phyloP scores from a whole-genome alignment of 2,329 filamentous ascomycete genomes.

The Cladosporium sp. region DNA sequence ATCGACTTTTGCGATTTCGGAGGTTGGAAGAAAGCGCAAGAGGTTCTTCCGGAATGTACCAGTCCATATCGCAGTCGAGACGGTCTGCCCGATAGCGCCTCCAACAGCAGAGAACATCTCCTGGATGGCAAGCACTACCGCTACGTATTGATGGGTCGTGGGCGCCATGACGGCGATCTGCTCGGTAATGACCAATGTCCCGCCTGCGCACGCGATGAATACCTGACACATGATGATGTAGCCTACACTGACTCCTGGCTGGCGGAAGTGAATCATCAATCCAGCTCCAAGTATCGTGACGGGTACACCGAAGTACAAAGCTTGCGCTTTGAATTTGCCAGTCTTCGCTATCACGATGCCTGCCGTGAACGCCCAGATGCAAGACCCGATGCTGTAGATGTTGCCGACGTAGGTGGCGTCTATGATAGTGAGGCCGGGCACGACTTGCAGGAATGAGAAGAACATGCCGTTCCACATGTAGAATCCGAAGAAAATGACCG shows the following conservation, averaged over 20 bases:
- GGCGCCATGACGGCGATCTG: constrained; percentile 60
- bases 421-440: constrained; percentile 30
- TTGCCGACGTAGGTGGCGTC: constrained; percentile 27
- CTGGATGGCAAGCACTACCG: constrained; percentile 22
- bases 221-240: constrained; percentile 52
- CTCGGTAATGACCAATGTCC: constrained; percentile 53
- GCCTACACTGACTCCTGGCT: constrained; percentile 36
- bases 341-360: constrained; percentile 45
- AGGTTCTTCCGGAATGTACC: constrained; percentile 21
- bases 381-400: constrained; percentile 37
- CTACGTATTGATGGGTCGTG: constrained; percentile 22
- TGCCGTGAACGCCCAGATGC: constrained; percentile 42
- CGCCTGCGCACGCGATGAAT: constrained; percentile 50
- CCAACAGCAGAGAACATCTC: constrained; percentile 30
- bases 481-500: constrained; percentile 29
- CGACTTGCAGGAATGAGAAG: constrained; percentile 39
- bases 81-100: constrained; percentile 51
- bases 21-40: constrained; percentile 11
- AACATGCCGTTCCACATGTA: constrained; percentile 39
- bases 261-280: constrained; percentile 27
- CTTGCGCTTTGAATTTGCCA: constrained; percentile 48
- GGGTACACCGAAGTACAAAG: constrained; percentile 33
- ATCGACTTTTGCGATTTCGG: constrained; percentile 24
- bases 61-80: constrained; percentile 25
- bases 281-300: constrained; percentile 30